Evolutionary conservation across 2,329 filamentous ascomycete genomes (phyloP), one percentile per base, ranked within the genome.

Genomic region (Aspergillus thermomutatus): DNA sequence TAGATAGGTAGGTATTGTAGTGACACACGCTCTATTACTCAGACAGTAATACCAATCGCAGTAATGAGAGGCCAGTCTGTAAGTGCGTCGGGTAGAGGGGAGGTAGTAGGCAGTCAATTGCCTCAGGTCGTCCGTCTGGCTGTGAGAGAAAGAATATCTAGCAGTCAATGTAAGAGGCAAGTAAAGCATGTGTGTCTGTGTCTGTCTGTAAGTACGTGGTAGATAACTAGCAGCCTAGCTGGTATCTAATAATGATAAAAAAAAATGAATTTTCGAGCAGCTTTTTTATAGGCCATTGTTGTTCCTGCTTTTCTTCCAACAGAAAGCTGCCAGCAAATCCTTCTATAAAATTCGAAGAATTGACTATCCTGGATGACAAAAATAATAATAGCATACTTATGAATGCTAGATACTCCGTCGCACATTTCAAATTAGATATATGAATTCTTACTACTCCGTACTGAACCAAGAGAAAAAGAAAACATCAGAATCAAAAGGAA

Each of bases 381-480:
- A 21, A 59, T 43, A 63, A 63, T 57, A 63, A 59, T 17, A 5
- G 2, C 17, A 17, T 37, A 7, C 14, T 37, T 37, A 37, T 37
- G 17, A 6, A 37, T 17, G 14, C 14, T 17, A 37, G 31, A 2
- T 2, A 37, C n/a, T n/a, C n/a, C n/a, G n/a, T n/a, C n/a, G 14
- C 17, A 37, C 31, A 37, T 37, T 17, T 37, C 31, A 37, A 37
- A 37, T 37, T 37, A 37, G 14, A n/a, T 17, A 37, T 7, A 17
- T 5, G 14, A 7, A 17, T 34, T 37, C 11, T n/a, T 37, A 37
- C 31, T 37, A 37, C n/a, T n/a, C n/a, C n/a, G n/a, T n/a, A n/a
- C 31, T 17, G 31, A 37, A 37, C 14, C 31, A 37, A 37, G 14
- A 37, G 14, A 5, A 17, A 37, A 17, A 7, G 14, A 34, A 34